Conservation (phyloP, 2,329 filamentous ascomycete genomes). For the Aspergillus candidus region DNA sequence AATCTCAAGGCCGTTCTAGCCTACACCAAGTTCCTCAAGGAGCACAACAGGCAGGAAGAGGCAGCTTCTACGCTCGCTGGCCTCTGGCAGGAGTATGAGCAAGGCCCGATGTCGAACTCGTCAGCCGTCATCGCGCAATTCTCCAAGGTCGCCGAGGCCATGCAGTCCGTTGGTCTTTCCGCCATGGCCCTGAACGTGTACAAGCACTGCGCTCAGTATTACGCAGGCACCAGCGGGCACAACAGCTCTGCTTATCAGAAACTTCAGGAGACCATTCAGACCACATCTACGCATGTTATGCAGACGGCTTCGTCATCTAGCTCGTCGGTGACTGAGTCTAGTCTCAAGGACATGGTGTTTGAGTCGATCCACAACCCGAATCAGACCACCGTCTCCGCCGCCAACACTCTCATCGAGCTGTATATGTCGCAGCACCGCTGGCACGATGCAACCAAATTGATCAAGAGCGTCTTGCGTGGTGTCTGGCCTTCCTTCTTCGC, state of each 20-base stretch:
- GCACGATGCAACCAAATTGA: conserved; percentile 42
- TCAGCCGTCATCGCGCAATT: conserved; percentile 35
- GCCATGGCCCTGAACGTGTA: conserved; percentile 44
- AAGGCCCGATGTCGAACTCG: conserved; percentile 36
- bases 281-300: conserved; percentile 40
- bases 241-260: conserved; percentile 34
- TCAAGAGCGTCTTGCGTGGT: conserved; percentile 41
- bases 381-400: conserved; percentile 37
- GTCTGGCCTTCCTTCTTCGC: conserved; percentile 46
- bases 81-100: conserved; percentile 47
- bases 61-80: conserved; percentile 42
- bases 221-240: conserved; percentile 32
- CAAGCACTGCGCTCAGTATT: conserved; percentile 37
- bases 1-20: conserved; percentile 43
- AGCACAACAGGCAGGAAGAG: conserved; percentile 41
- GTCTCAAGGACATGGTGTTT: conserved; percentile 41
- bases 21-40: conserved; percentile 44
- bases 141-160: conserved; percentile 38
- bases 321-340: conserved; percentile 37
- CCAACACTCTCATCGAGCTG: conserved; percentile 34
- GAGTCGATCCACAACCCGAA: conserved; percentile 37
- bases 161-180: conserved; percentile 43
- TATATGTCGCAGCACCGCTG: conserved; percentile 45
- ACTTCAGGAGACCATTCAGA: conserved; percentile 40
- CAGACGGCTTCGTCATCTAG: conserved; percentile 32